Percentiles rank a stretch among this genome's conserved stretches.
These are phyloP conservation scores for Dothideomycetes sp. DNA, from an alignment of 2,329 filamentous ascomycete genomes.

Conservation along the genomic window DNA sequence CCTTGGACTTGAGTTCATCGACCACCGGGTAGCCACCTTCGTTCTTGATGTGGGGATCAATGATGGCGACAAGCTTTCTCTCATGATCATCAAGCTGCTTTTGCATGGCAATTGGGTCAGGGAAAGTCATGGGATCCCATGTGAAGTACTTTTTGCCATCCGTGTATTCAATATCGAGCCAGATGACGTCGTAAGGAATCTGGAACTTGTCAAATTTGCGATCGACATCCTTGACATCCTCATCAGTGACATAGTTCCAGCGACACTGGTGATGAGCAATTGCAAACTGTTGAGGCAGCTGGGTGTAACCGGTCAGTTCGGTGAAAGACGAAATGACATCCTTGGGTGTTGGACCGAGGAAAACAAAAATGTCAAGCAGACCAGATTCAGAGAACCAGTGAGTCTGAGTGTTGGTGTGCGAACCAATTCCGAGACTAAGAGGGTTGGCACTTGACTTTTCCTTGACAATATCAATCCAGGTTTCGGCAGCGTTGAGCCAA, in stretches of 20 bases:
- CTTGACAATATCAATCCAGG: slow-evolving; percentile 93
- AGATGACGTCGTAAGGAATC: slow-evolving; percentile 97
- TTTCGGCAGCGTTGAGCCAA: slow-evolving; percentile 95
- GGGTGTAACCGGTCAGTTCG: slow-evolving; percentile 83
- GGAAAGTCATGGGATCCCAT: slow-evolving; percentile 84
- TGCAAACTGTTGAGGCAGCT: slow-evolving; percentile 84
- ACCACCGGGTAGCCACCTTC: slow-evolving; percentile 65
- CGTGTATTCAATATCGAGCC: slow-evolving; percentile 97
- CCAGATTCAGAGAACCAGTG: slow-evolving; percentile 97
- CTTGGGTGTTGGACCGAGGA: slow-evolving; percentile 78
- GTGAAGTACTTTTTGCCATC: slow-evolving; percentile 98
- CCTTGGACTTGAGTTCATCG: slow-evolving; percentile 74
- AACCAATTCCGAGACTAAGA: slow-evolving; percentile 59
- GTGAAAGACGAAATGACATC: slow-evolving; percentile 75
- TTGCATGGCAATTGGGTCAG: slow-evolving; percentile 77
- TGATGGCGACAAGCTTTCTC: slow-evolving; percentile 85
- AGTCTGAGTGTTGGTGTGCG: slow-evolving; percentile 70
- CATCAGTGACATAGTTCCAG: slow-evolving; percentile 97
- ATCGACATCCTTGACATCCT: slow-evolving; percentile 94
- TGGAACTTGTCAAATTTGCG: slow-evolving; percentile 90
- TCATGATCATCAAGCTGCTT: slow-evolving; percentile 77
- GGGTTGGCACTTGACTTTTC: slow-evolving; percentile 64
- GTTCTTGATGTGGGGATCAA: slow-evolving; percentile 98
- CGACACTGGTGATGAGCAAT: slow-evolving; percentile 95
- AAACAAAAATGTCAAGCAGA: slow-evolving; percentile 84